Evolutionary conservation across 1,284 basidiomycete genomes (phyloP), one percentile per base, ranked within the genome.

Genomic region (Ustilago shanxiensis): DNA sequence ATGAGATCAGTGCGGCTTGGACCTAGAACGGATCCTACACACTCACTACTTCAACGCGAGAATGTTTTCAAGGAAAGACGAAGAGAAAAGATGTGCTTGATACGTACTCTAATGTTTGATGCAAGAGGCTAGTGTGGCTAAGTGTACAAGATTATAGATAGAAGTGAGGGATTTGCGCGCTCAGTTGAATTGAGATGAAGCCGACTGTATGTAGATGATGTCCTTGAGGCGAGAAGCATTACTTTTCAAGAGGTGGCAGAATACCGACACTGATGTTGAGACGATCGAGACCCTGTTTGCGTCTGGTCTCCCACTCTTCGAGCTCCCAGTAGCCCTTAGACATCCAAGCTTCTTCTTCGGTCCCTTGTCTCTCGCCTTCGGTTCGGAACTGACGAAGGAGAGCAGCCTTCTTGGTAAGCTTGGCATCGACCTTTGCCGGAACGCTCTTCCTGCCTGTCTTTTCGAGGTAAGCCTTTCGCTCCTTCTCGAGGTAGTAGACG

Each of bases 261-360:
- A 68, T 68, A 33, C 72, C 72, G 24, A 74, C 72, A 37, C 41
- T 69, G 51, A 14, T 39, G 11, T 28, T 31, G 22, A 74, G 72
- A 35, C 54, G 44, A 10, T 63, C 53, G 8, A 77, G 39, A 13
- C 70, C 74, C 18, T 60, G 35, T 39, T 56, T 67, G 9, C 66
- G 66, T 20, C 66, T 44, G 1, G 59, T 57, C 59, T 77, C 74
- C 66, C 66, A 77, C 47, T 77, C 66, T 8, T 61, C 60, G 16
- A 47, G 41, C 4, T 63, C 35, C 74, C 74, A 77, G 50, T 62
- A 72, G 41, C 44, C 33, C 45, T 72, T 67, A 39, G 33, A 52
- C 74, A 72, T 65, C 70, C 74, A 72, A n/a, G 61, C 66, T 35
- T 69, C 66, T 18, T 77, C 70, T 11, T 49, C 49, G 31, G 66